Conservation (phyloP, 2,329 filamentous ascomycete species). For the Stemphylium beticola region DNA sequence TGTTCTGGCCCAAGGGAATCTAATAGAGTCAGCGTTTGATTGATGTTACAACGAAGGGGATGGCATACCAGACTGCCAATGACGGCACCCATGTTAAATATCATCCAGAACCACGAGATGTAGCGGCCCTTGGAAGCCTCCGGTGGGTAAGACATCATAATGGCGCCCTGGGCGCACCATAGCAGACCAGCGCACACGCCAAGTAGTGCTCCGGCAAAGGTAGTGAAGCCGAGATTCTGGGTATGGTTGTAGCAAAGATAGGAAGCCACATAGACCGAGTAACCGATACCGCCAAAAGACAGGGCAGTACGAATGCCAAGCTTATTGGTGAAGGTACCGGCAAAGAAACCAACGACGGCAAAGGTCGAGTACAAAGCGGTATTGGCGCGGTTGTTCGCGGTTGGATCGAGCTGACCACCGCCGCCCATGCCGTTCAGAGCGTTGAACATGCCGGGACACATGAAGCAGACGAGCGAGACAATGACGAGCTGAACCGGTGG, state of each 20-base stretch:
- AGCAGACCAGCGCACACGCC: constrained; percentile 80
- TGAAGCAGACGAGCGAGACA: constrained; percentile 60
- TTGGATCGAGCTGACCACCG: constrained; percentile 55
- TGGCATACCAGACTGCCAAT: constrained; percentile 73
- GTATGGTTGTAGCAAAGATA: constrained; percentile 76
- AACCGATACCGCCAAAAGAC: constrained; percentile 75
- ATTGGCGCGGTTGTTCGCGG: constrained; percentile 70
- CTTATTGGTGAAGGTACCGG: constrained; percentile 76
- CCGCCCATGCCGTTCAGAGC: constrained; percentile 59
- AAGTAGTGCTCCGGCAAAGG: constrained; percentile 77
- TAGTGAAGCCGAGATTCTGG: constrained; percentile 70
- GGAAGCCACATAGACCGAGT: constrained; percentile 74
- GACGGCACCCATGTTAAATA: constrained; percentile 91
- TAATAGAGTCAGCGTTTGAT: constrained; percentile 33
- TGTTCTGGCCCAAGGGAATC: constrained; percentile 77
- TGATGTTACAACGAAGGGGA: constrained; percentile 7
- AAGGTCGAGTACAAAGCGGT: constrained; percentile 77
- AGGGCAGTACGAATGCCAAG: constrained; percentile 73
- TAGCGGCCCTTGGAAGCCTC: constrained; percentile 85
- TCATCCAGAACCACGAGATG: constrained; percentile 92
- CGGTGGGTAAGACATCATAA: constrained; percentile 88
- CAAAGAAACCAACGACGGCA: constrained; percentile 68
- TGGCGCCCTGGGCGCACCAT: constrained; percentile 82
- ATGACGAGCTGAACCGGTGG: constrained; percentile 57
- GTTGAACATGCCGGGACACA: constrained; percentile 63